A percentile compares a stretch with the other conserved stretches of the same genome.
These are phyloP conservation scores for Sporisorium scitamineum DNA, from an alignment of 1,284 basidiomycete genomes.

Conservation along the genomic window DNA sequence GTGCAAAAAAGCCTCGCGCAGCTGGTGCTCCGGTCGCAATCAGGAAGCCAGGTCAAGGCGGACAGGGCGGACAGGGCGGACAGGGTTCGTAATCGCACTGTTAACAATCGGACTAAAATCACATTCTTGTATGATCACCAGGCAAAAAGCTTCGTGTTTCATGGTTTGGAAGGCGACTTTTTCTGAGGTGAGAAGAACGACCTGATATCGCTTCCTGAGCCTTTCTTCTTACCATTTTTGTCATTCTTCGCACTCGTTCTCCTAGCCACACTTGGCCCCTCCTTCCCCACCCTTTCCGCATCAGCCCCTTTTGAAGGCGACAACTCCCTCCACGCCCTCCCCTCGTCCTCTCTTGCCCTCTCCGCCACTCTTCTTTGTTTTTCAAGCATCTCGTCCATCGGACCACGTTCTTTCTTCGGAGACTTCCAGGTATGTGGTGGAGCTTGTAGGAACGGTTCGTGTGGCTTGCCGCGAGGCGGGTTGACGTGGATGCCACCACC, in stretches of 20 bases:
- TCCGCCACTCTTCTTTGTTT: slow-evolving; percentile 18
- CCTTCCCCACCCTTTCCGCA: not conserved
- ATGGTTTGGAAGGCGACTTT: slow-evolving; percentile 7
- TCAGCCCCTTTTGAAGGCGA: slow-evolving; percentile 4
- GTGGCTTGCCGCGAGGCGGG: slow-evolving; percentile 26
- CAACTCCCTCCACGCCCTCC: slow-evolving; percentile 15
- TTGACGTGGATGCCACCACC: slow-evolving; percentile 46
- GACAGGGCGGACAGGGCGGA: slow-evolving; percentile 8
- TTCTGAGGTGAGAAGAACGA: slow-evolving; percentile 41
- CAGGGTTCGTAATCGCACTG: not conserved
- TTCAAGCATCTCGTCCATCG: slow-evolving; percentile 30
- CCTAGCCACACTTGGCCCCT: not conserved
- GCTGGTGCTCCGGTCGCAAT: slow-evolving; percentile 33
- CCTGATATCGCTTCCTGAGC: slow-evolving; percentile 25
- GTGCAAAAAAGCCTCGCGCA: slow-evolving; percentile 39
- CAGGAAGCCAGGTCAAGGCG: slow-evolving; percentile 15
- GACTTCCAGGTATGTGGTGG: slow-evolving; percentile 35
- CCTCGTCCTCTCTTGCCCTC: slow-evolving; percentile 9
- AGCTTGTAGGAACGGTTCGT: slow-evolving; percentile 36
- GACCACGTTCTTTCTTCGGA: slow-evolving; percentile 14
- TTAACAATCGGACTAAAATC: not conserved
- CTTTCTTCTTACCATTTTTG: slow-evolving; percentile 7
- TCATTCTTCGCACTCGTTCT: not conserved
- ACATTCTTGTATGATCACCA: not conserved
- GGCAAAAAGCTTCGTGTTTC: not conserved